phyloP scores from a whole-genome alignment of 2,329 filamentous ascomycete genomes.

The Penicillium decumbens region DNA sequence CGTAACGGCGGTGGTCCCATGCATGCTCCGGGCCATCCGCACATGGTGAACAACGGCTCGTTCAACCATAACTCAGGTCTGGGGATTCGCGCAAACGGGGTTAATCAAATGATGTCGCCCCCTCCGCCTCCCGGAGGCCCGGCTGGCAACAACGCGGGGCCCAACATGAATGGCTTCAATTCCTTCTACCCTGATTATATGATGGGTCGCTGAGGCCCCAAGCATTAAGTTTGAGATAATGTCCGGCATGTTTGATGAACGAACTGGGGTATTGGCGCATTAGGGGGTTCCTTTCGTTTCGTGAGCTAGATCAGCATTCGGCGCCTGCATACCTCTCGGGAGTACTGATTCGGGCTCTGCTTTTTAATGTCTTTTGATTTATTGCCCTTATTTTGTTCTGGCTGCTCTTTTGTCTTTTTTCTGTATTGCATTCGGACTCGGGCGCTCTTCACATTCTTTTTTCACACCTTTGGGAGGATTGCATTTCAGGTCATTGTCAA shows the following conservation, averaged over 20 bases:
- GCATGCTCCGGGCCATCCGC: conserved; percentile 29
- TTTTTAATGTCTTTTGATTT: conserved; percentile 27
- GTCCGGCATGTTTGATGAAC: conserved; percentile 43
- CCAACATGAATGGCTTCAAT: conserved; percentile 35
- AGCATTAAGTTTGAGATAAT: conserved; percentile 32
- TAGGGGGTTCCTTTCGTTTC: conserved; percentile 34
- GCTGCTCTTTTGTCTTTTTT: conserved; percentile 13
- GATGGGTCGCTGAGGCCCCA: conserved; percentile 42
- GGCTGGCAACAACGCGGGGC: conserved; percentile 26
- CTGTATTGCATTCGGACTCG: conserved; percentile 31
- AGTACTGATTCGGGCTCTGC: conserved; percentile 33
- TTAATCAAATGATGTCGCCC: conserved; percentile 31
- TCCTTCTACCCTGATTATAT: conserved; percentile 46
- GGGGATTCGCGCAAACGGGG: conserved; percentile 35
- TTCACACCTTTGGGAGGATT: conserved; percentile 29
- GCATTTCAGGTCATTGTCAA: conserved; percentile 30
- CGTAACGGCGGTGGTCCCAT: conserved; percentile 29
- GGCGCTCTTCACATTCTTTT: conserved; percentile 28
- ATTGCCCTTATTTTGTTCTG: conserved; percentile 16
- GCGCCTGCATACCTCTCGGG: conserved; percentile 36
- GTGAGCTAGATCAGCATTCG: conserved; percentile 42
- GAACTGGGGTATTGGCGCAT: conserved; percentile 40
- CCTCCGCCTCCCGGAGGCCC: conserved; percentile 29
- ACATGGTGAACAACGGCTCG: conserved; percentile 29
- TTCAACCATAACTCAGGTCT: conserved; percentile 38